Percentiles rank a stretch among this genome's conserved stretches.
Evolutionary conservation across 306 rosid species (phyloP).

Genomic region (Prunus fruticosa): DNA sequence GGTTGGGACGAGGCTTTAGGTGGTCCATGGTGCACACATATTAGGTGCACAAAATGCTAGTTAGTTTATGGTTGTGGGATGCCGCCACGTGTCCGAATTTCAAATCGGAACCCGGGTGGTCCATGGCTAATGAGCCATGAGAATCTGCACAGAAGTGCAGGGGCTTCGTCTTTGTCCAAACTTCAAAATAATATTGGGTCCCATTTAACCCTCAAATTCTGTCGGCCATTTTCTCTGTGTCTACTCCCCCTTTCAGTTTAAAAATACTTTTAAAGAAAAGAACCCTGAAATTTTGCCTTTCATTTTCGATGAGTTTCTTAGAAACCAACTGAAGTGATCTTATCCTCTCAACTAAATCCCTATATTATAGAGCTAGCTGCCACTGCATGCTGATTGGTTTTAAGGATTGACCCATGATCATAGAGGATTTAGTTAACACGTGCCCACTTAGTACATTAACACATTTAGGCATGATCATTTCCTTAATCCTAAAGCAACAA

Average conservation of each 20-base stretch:
- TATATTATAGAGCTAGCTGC: background rate
- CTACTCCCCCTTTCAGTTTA: background rate
- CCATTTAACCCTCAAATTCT: constrained; percentile 24
- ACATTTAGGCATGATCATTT: too few species aligned
- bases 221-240: constrained; percentile 51
- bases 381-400: background rate
- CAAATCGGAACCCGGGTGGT: constrained; percentile 18
- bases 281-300: background rate
- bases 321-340: constrained; percentile 17
- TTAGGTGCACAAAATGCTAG: background rate
- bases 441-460: background rate
- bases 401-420: background rate
- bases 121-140: constrained; percentile 2
- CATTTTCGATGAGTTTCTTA: constrained; percentile 3
- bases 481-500: background rate
- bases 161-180: background rate
- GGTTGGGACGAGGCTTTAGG: background rate
- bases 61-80: background rate
- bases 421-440: background rate
- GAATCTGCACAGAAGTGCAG: background rate
- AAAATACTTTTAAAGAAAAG: background rate
- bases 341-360: constrained; percentile 4
- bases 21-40: background rate
- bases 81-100: constrained; percentile 30
- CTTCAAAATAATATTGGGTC: background rate